Evolutionary conservation across 116 monocot species (phyloP).

Genomic region (Iris pallida): DNA sequence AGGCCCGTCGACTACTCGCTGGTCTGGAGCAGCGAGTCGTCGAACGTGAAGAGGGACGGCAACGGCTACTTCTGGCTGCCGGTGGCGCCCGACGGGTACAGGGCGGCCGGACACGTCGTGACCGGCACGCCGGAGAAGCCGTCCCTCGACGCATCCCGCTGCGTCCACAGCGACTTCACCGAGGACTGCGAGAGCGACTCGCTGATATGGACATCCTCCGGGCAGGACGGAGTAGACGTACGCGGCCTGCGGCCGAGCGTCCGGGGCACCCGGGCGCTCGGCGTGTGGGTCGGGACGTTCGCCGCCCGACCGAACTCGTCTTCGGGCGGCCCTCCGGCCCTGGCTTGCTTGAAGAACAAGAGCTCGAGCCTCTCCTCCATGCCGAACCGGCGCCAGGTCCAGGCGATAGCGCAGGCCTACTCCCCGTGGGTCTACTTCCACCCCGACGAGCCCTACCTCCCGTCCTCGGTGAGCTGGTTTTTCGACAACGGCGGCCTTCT

Average conservation of each 20-base stretch:
- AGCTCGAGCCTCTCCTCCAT: conserved; percentile 26
- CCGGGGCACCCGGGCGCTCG: conserved; percentile 25
- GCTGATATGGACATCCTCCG: conserved; percentile 24
- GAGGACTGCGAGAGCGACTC: conserved; percentile 44
- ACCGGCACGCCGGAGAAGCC: conserved; percentile 63
- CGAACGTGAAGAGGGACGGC: conserved; percentile 30
- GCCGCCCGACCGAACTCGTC: conserved; percentile 5
- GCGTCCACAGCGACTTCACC: conserved; percentile 60
- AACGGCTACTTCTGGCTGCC: conserved; percentile 75
- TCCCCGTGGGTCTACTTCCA: conserved; percentile 62
- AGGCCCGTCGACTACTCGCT: conserved; percentile 53
- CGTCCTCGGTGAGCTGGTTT: conserved; percentile 70
- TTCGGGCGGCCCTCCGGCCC: background rate
- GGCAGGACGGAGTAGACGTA: conserved; percentile 30
- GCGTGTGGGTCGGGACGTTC: conserved; percentile 58
- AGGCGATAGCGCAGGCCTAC: conserved; percentile 37
- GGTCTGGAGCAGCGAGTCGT: conserved; percentile 43
- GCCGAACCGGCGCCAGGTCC: conserved; percentile 52
- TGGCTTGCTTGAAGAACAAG: conserved; percentile 55
- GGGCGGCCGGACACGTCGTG: conserved; percentile 46
- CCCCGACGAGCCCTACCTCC: conserved; percentile 58
- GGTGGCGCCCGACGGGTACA: conserved; percentile 61
- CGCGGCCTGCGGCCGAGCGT: conserved; percentile 21
- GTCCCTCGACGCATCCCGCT: conserved; percentile 32
- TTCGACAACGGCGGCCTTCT: conserved; percentile 68